Evolutionary conservation across 2,329 filamentous ascomycete genomes (phyloP).

Genomic region (Pseudogymnoascus pannorum): DNA sequence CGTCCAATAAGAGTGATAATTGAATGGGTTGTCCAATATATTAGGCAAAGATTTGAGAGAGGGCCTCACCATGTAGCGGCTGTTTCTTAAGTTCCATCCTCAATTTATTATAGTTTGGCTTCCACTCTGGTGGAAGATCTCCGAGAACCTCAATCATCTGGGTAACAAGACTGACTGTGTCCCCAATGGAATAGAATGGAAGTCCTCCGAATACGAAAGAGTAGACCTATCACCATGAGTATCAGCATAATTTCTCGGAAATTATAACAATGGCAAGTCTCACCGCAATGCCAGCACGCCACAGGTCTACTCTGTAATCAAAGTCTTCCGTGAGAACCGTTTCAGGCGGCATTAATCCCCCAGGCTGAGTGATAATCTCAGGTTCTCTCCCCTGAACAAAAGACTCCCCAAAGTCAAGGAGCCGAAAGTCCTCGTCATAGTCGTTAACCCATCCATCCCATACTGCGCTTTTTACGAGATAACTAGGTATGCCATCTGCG

Average conservation of each 20-base stretch:
- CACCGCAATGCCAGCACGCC: slow-evolving; percentile 17
- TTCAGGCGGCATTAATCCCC: slow-evolving; percentile 18
- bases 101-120: neutral
- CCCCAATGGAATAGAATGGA: slow-evolving; percentile 10
- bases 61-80: neutral
- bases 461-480: slow-evolving; percentile 12
- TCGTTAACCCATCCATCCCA: slow-evolving; percentile 19
- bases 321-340: slow-evolving; percentile 18
- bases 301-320: slow-evolving; percentile 21
- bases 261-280: neutral
- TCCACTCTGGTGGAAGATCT: slow-evolving; percentile 14
- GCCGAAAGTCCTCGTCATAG: slow-evolving; percentile 20
- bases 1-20: neutral
- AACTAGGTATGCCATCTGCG: slow-evolving; percentile 15
- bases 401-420: slow-evolving; percentile 21
- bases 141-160: slow-evolving; percentile 14
- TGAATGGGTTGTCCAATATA: neutral
- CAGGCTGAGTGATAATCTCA: slow-evolving; percentile 17
- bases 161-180: slow-evolving; percentile 4
- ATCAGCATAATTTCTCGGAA: neutral
- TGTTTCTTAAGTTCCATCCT: neutral
- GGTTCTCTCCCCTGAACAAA: slow-evolving; percentile 14
- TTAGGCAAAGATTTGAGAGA: neutral
- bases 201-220: slow-evolving; percentile 11
- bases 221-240: slow-evolving; percentile 13